Conservation (phyloP, 129 eudicot genomes). For the Daucus carota region DNA sequence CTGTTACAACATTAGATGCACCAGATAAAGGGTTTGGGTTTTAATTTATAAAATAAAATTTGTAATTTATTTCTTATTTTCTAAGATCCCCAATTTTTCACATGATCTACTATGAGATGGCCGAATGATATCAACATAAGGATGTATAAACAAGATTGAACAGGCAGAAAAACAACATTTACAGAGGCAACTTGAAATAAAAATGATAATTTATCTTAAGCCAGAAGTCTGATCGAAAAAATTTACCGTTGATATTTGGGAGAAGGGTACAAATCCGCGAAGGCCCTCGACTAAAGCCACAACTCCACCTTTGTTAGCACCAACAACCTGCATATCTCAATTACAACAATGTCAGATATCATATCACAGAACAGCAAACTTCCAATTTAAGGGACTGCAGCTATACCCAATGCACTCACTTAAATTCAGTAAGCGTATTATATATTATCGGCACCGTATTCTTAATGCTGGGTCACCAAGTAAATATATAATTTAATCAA, state of each 20-base stretch:
- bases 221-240: background rate
- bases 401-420: background rate
- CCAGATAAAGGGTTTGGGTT: background rate
- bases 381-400: background rate
- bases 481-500: background rate
- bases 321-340: slow-evolving; percentile 57
- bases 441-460: background rate
- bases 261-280: slow-evolving; percentile 89
- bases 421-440: background rate
- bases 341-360: background rate
- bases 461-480: background rate
- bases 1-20: background rate
- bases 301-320: slow-evolving; percentile 96
- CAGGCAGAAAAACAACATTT: background rate
- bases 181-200: background rate
- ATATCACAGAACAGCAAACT: slow-evolving; percentile 9
- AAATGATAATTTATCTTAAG: background rate
- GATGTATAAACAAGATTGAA: background rate
- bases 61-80: background rate
- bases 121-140: background rate
- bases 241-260: slow-evolving; percentile 77
- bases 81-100: background rate
- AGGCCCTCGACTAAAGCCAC: slow-evolving; percentile 89
- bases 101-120: background rate
- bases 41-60: no score